Base-by-base conservation (phyloP, 306 rosid species). In the Abrus pulchellus region DNA sequence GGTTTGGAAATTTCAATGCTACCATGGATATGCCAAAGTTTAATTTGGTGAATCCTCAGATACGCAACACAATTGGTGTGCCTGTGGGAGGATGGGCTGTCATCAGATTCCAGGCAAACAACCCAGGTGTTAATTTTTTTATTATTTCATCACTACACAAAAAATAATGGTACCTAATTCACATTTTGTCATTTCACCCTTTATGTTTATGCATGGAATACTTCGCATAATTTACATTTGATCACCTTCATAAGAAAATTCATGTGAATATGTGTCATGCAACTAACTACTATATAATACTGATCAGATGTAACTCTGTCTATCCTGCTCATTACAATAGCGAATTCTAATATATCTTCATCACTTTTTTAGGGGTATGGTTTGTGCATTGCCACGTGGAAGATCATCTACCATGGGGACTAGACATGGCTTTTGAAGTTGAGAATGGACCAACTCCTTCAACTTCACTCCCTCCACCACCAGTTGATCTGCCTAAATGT, bases 71-170 rank as follows among this genome's bases (percentile, higher is more conserved):
- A 40, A 79, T 91, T 44, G 89, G 74, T 29, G 93, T 91, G 60
- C 89, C 90, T 0, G 75, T 61, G 1, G 92, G 92, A 20, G 93
- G 93, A 5, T 91, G 93, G 96, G 91, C 85, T 8, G 88, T 92
- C 67, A 84, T 91, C 71, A 30, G 84, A 57, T 83, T 83, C 34
- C 50, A 5, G 79, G 81, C 77, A 57, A 83, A 79, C 7, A 83
- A 83, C 74, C 87, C 87, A 48, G 87, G 86, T 78, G 13, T 2
- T 14, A 20, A 50, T 13, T 1, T 20, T 62, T 9, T 33, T 6
- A 7, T 6, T 6, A 38, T 7, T 40, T 11, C 67, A 11, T 61
- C 32, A 12, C 43, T 3, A 30, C 41, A 60, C 33, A 4, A 33
- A 33, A 7, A 59, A 30, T 9, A 10, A 59, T 59, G 10, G 13